These are phyloP conservation scores for Phytophthora palmivora DNA, from an alignment of 352 stramenopile genomes.

Conservation along the genomic window DNA sequence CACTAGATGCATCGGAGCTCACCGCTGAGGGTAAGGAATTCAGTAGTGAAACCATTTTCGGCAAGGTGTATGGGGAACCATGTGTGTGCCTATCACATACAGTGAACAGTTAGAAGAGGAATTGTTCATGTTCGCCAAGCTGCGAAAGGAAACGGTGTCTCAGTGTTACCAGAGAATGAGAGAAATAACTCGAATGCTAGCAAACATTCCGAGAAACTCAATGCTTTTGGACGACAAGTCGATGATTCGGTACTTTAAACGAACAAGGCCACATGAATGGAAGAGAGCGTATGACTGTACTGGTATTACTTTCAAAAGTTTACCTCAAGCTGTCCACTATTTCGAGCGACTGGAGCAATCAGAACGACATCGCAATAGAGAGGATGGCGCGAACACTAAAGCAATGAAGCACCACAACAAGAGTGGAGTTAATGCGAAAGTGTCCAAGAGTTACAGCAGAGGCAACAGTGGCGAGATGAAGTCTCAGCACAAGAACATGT, in stretches of 20 bases:
- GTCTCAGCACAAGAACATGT: not conserved
- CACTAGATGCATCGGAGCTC: no score
- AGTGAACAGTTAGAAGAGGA: no score
- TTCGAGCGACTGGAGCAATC: slow-evolving; percentile 13
- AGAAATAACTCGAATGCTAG: not conserved
- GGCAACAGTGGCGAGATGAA: no score
- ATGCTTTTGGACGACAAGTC: slow-evolving; percentile 2
- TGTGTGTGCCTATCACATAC: not conserved
- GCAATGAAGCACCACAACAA: not conserved
- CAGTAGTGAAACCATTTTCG: no score
- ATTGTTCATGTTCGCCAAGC: slow-evolving; percentile 10
- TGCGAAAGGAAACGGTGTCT: slow-evolving; percentile 3
- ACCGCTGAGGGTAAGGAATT: no score
- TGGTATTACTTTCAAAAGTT: not conserved
- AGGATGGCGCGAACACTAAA: not conserved
- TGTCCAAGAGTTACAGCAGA: no score
- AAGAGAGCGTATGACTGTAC: slow-evolving; percentile 1
- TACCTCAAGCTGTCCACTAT: slow-evolving; percentile 3
- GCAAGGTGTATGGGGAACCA: no score
- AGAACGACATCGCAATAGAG: slow-evolving; percentile 1
- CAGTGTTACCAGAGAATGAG: slow-evolving; percentile 2
- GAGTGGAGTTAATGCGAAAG: no score
- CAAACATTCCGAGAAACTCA: not conserved
- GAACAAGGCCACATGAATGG: slow-evolving; percentile 1
- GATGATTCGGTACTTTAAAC: no score